Evolutionary conservation across 345 rosid genomes (phyloP).

Genomic region (Eucalyptus regnans): DNA sequence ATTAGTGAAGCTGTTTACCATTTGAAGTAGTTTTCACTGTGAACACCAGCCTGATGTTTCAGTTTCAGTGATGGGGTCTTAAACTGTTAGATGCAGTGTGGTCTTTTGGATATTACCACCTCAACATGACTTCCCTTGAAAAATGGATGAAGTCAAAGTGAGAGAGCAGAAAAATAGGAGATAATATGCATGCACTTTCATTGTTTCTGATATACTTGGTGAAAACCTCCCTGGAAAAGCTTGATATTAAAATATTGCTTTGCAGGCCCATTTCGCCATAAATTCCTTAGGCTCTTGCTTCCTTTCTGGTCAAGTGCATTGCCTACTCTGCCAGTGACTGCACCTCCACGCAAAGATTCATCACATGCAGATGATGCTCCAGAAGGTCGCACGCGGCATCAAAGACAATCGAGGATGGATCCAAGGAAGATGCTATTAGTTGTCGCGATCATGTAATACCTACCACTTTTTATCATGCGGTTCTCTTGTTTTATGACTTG

Average conservation of each 20-base stretch:
- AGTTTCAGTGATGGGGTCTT: background rate
- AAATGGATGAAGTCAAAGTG: background rate
- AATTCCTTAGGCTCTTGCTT: conserved; percentile 84
- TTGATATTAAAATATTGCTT: background rate
- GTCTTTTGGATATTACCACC: background rate
- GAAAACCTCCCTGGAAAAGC: background rate
- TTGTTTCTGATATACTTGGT: background rate
- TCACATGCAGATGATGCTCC: conserved; percentile 47
- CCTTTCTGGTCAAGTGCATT: conserved; percentile 99
- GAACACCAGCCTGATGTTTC: background rate
- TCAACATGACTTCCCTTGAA: background rate
- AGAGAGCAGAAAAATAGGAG: background rate
- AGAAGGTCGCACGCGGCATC: conserved; percentile 62
- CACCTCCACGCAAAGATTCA: conserved; percentile 77
- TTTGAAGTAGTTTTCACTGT: background rate
- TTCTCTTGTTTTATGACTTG: background rate
- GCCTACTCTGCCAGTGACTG: conserved; percentile 94
- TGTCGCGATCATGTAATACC: conserved; percentile 81
- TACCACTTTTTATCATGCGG: background rate
- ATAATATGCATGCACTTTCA: background rate
- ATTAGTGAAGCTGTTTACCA: background rate
- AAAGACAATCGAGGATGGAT: conserved; percentile 72
- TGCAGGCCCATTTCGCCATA: conserved; percentile 78
- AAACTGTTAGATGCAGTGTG: background rate
- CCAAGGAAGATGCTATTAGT: conserved; percentile 78